Evolutionary conservation across 1,139 yeast genomes (phyloP).

Genomic region (Scheffersomyces parashehatae): DNA sequence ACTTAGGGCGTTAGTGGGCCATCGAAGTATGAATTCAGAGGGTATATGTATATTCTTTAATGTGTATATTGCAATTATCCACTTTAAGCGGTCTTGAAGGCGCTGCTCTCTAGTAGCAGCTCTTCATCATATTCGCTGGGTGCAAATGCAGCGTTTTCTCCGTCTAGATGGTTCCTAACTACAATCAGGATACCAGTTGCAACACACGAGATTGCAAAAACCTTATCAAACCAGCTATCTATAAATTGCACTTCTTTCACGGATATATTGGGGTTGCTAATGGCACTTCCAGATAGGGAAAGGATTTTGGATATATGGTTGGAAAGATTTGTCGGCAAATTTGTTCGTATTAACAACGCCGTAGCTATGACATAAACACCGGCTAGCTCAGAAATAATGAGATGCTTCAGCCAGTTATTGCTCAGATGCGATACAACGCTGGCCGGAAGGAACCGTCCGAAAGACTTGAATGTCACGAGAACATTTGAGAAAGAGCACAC

Average conservation of each 20-base stretch:
- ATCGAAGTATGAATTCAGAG: no score
- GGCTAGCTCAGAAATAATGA: conserved; percentile 66
- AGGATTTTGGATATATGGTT: conserved; percentile 48
- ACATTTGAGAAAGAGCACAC: conserved; percentile 69
- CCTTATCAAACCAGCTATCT: conserved; percentile 79
- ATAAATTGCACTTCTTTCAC: conserved; percentile 55
- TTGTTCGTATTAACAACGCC: conserved; percentile 72
- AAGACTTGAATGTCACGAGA: conserved; percentile 48
- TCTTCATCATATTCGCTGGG: conserved; percentile 35
- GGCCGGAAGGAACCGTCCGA: conserved; percentile 34
- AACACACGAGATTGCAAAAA: conserved; percentile 61
- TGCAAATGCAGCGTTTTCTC: conserved; percentile 11
- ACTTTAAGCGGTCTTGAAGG: background rate
- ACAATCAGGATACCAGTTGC: conserved; percentile 50
- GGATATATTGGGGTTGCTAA: conserved; percentile 18
- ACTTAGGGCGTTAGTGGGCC: no score
- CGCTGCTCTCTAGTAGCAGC: conserved; percentile 24
- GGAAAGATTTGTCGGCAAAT: conserved; percentile 64
- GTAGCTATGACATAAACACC: conserved; percentile 85
- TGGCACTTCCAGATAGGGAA: conserved; percentile 39
- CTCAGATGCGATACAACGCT: conserved; percentile 23
- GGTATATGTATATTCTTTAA: no score
- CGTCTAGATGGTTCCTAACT: conserved; percentile 21
- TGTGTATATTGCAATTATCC: no score
- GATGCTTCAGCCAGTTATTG: conserved; percentile 40